A percentile compares a stretch with the other conserved stretches of the same genome.
Conservation (phyloP, 805 yeast species). For the Candida tammaniensis region DNA sequence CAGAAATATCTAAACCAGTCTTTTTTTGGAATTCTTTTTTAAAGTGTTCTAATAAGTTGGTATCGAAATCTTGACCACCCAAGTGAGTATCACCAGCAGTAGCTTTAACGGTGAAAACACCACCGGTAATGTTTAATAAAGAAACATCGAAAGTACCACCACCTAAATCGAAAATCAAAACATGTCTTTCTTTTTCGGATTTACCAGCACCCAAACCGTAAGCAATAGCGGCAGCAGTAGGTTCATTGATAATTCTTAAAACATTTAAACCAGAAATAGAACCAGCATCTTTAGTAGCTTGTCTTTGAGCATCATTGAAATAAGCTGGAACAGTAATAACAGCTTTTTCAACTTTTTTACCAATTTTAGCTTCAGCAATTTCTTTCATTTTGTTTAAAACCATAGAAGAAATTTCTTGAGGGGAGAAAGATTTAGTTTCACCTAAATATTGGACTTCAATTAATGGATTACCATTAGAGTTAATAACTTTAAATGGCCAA, state of each 20-base stretch:
- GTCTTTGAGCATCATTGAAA: slow-evolving; percentile 50
- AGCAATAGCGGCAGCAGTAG: slow-evolving; percentile 95
- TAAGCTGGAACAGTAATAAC: slow-evolving; percentile 50
- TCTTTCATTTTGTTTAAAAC: slow-evolving; percentile 51
- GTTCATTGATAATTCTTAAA: slow-evolving; percentile 48
- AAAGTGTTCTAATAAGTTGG: slow-evolving; percentile 49
- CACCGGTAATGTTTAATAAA: slow-evolving; percentile 85
- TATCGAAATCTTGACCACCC: slow-evolving; percentile 53
- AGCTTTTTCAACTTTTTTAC: slow-evolving; percentile 63
- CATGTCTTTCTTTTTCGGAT: slow-evolving; percentile 57
- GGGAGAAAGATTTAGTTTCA: slow-evolving; percentile 46
- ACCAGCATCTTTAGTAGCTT: slow-evolving; percentile 53
- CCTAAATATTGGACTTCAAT: slow-evolving; percentile 48
- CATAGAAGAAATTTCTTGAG: slow-evolving; percentile 49
- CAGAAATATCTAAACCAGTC: slow-evolving; percentile 45
- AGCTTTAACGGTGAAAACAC: slow-evolving; percentile 95
- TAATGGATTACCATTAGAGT: slow-evolving; percentile 45
- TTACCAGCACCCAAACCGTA: slow-evolving; percentile 86
- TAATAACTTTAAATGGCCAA: slow-evolving; percentile 47
- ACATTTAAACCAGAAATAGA: slow-evolving; percentile 51
- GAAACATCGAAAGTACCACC: slow-evolving; percentile 99
- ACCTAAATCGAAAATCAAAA: slow-evolving; percentile 91
- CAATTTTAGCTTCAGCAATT: slow-evolving; percentile 89
- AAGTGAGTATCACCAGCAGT: slow-evolving; percentile 60
- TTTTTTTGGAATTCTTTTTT: slow-evolving; percentile 46